Percentiles rank a stretch among this genome's conserved stretches.
Evolutionary conservation across 176 grass and related monocot species (phyloP).

Genomic region (Oropetium thomaeum): DNA sequence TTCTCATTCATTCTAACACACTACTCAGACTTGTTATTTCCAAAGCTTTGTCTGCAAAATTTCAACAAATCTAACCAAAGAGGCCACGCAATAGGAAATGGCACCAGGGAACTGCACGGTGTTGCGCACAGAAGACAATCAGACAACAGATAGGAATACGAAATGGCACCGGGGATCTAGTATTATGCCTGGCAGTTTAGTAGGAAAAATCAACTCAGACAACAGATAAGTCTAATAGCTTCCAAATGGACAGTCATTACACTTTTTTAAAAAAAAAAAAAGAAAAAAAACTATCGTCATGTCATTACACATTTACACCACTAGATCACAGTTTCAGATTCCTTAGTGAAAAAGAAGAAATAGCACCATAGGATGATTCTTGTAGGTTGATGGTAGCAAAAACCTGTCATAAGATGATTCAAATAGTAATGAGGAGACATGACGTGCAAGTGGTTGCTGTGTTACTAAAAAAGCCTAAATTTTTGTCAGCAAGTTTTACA

Average conservation of each 20-base stretch:
- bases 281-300: too few relatives aligned
- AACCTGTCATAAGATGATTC: slow-evolving; percentile 27
- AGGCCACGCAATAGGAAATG: neutral
- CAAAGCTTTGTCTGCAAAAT: neutral
- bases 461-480: neutral
- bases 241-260: neutral
- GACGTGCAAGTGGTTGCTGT: neutral
- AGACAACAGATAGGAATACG: neutral
- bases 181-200: neutral
- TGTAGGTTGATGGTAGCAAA: neutral
- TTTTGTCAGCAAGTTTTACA: neutral
- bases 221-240: neutral
- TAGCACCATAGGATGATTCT: slow-evolving; percentile 35
- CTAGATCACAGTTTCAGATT: slow-evolving; percentile 11
- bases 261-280: too few relatives aligned
- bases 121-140: neutral
- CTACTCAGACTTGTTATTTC: neutral
- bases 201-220: neutral
- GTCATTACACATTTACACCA: neutral
- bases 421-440: neutral
- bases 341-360: neutral
- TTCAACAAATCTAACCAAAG: neutral
- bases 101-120: neutral
- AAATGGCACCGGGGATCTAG: too few relatives aligned
- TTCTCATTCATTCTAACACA: neutral